Conservation (phyloP, 345 rosid species). For the Punica granatum region DNA sequence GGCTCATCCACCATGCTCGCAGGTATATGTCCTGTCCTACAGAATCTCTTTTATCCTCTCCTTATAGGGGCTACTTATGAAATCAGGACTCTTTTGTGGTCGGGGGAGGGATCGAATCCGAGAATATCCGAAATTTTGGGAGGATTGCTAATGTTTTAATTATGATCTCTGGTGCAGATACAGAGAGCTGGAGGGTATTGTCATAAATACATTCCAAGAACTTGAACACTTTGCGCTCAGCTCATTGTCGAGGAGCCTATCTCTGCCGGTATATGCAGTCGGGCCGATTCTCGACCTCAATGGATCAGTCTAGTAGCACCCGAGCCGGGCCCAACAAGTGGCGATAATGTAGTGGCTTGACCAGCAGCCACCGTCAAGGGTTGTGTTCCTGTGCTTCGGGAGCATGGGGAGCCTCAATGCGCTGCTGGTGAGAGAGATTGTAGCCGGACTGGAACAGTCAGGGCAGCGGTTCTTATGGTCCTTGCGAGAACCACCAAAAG, state of each 20-base stretch:
- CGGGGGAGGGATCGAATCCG: no score
- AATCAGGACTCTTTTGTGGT: no score
- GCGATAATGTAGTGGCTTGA: conserved; percentile 22
- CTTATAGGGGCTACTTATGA: no score
- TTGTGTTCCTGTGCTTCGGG: conserved; percentile 30
- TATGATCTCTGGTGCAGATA: background rate
- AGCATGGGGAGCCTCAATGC: no score
- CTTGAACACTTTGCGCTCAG: conserved; percentile 25
- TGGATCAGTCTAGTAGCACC: conserved; percentile 25
- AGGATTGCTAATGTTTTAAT: no score
- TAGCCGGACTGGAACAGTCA: conserved; percentile 11
- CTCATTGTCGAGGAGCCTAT: conserved; percentile 1
- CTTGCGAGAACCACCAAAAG: conserved; percentile 10
- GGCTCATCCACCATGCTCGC: conserved; percentile 14
- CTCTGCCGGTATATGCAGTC: conserved; percentile 19
- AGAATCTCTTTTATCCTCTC: no score
- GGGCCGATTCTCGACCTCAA: conserved; percentile 23
- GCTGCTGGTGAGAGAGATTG: conserved; percentile 19
- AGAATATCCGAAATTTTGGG: no score
- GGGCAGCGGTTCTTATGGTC: conserved; percentile 22
- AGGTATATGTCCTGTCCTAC: conserved; percentile 14
- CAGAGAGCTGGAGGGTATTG: conserved; percentile 15
- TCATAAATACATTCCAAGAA: conserved; percentile 28
- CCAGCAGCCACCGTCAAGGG: conserved; percentile 21
- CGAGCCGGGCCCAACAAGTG: conserved; percentile 9